These are phyloP conservation scores for Oehlia diaphana DNA, from an alignment of 192 early-diverging fungal genomes.

Conservation along the genomic window DNA sequence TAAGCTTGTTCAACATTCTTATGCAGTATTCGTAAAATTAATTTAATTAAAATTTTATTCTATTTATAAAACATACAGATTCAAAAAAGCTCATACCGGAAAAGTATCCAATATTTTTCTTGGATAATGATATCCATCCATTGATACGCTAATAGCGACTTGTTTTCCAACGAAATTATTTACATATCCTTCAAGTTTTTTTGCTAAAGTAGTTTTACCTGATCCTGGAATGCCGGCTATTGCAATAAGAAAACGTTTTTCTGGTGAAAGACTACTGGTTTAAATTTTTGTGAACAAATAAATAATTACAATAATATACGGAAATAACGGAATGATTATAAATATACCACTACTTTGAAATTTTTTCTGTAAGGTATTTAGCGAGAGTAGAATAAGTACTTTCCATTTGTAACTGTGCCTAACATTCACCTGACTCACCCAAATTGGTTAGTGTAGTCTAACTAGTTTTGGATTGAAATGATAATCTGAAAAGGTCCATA, in stretches of 20 bases:
- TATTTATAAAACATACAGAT: too few species aligned
- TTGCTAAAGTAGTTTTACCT: slow-evolving; percentile 41
- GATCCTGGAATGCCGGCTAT: slow-evolving; percentile 37
- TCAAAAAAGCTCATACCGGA: slow-evolving; percentile 22
- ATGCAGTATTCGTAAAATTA: not conserved
- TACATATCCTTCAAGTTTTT: slow-evolving; percentile 21
- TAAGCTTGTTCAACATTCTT: slow-evolving; percentile 48
- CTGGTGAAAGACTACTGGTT: not conserved
- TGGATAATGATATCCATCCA: slow-evolving; percentile 61
- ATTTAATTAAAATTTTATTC: too few species aligned
- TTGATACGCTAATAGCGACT: slow-evolving; percentile 39
- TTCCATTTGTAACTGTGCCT: not conserved
- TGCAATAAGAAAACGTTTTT: slow-evolving; percentile 7
- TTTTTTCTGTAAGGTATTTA: slow-evolving; percentile 11
- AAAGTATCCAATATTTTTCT: slow-evolving; percentile 36
- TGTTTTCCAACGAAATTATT: slow-evolving; percentile 23
- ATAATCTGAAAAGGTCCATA: too few species aligned
- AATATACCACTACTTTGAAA: not conserved
- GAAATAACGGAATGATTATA: not conserved
- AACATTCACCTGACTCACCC: too few species aligned
- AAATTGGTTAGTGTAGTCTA: too few species aligned
- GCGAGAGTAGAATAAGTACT: not conserved
- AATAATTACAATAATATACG: too few species aligned
- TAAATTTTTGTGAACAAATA: not conserved
- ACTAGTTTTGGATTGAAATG: too few species aligned